Evolutionary conservation across 73 alveolate species (phyloP).

Genomic region (Paramecium octaurelia): DNA sequence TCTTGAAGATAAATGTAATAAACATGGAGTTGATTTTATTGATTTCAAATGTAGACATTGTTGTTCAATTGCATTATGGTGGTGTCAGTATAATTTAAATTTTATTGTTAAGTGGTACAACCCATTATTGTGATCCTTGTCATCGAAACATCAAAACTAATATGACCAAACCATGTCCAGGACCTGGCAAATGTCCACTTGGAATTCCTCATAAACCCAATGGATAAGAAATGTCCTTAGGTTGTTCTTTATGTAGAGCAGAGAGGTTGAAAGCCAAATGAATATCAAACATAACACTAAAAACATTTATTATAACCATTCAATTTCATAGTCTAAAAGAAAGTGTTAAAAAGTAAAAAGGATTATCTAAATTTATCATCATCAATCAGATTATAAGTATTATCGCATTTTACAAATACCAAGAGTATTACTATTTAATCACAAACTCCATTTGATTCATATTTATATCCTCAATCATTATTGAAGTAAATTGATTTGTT

Average conservation of each 20-base stretch:
- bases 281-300: not conserved
- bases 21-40: slow-evolving; percentile 88
- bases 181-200: slow-evolving; percentile 53
- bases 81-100: slow-evolving; percentile 72
- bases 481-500: not conserved
- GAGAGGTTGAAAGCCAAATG: slow-evolving; percentile 47
- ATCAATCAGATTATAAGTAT: not conserved
- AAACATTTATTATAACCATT: not conserved
- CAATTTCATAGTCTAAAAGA: slow-evolving; percentile 50
- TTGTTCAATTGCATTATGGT: slow-evolving; percentile 88
- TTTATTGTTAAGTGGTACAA: slow-evolving; percentile 69
- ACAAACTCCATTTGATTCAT: not conserved
- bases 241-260: slow-evolving; percentile 63
- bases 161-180: slow-evolving; percentile 57
- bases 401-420: no score
- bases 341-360: slow-evolving; percentile 38
- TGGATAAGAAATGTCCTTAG: slow-evolving; percentile 60
- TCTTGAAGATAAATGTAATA: slow-evolving; percentile 73
- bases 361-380: not conserved
- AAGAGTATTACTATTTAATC: no score
- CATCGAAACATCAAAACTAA: slow-evolving; percentile 64
- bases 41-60: slow-evolving; percentile 94
- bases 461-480: not conserved
- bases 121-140: slow-evolving; percentile 91
- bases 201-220: slow-evolving; percentile 61